Percentiles rank a stretch among this genome's conserved stretches.
Conservation (phyloP, 371 early-diverging fungal genomes). For the Blakeslea trispora region DNA sequence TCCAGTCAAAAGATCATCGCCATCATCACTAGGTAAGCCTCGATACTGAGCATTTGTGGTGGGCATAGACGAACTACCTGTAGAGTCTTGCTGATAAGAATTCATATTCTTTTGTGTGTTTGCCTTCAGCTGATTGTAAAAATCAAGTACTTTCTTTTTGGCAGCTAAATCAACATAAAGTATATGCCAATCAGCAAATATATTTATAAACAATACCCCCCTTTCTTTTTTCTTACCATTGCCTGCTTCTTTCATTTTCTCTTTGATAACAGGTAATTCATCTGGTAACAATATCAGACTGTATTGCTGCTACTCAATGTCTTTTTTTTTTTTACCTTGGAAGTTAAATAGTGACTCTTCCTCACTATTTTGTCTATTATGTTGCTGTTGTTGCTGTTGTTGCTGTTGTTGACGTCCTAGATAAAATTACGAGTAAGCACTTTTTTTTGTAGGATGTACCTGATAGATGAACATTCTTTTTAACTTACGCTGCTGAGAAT, state of each 20-base stretch:
- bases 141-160: slow-evolving; percentile 51
- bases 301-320: not conserved
- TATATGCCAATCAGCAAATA: not conserved
- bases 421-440: not conserved
- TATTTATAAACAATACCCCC: not conserved
- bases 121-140: slow-evolving; percentile 47
- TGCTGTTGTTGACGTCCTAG: slow-evolving; percentile 6
- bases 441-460: not conserved
- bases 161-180: slow-evolving; percentile 30
- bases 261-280: slow-evolving; percentile 53
- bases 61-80: slow-evolving; percentile 31
- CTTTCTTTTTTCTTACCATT: slow-evolving; percentile 33
- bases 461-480: too few relatives aligned
- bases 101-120: slow-evolving; percentile 24
- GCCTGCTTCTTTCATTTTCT: slow-evolving; percentile 50
- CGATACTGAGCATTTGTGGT: slow-evolving; percentile 50
- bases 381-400: slow-evolving; percentile 7
- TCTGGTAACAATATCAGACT: slow-evolving; percentile 24
- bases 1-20: slow-evolving; percentile 48
- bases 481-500: slow-evolving; percentile 19
- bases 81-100: not conserved
- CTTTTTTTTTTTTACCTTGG: slow-evolving; percentile 32
- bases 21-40: slow-evolving; percentile 49
- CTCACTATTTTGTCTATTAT: slow-evolving; percentile 12
- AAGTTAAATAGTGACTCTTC: slow-evolving; percentile 43